phyloP scores from a whole-genome alignment of 2,329 filamentous ascomycete species.

The Lasiodiplodia citricola region DNA sequence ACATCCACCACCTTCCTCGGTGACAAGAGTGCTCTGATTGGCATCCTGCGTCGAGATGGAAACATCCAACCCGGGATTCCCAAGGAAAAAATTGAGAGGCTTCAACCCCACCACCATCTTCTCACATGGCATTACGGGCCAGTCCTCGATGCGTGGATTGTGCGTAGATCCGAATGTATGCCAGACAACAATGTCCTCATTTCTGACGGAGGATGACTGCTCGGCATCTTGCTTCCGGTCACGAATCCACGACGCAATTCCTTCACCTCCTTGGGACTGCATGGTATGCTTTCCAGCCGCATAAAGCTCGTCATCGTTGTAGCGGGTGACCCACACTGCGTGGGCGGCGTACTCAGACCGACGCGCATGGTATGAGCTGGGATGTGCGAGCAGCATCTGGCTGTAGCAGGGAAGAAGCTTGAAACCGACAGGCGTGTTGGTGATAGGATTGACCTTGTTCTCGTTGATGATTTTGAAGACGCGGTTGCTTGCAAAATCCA shows the following conservation, averaged over 20 bases:
- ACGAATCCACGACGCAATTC: not conserved
- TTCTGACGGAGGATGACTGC: constrained; percentile 22
- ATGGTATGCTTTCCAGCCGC: constrained; percentile 35
- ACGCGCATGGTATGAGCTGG: constrained; percentile 32
- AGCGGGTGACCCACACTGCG: constrained; percentile 37
- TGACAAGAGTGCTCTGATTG: not conserved
- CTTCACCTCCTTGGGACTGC: constrained; percentile 30
- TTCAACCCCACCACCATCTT: constrained; percentile 23
- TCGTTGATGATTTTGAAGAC: constrained; percentile 58
- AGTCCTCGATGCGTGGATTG: constrained; percentile 39
- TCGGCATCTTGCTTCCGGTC: not conserved
- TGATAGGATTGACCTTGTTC: constrained; percentile 52
- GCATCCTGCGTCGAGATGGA: not conserved
- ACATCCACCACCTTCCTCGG: not conserved
- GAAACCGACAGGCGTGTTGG: constrained; percentile 56
- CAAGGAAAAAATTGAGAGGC: not conserved
- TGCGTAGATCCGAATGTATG: constrained; percentile 39
- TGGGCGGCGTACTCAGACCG: constrained; percentile 36
- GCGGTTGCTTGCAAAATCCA: constrained; percentile 37
- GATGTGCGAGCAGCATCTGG: constrained; percentile 36
- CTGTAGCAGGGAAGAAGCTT: constrained; percentile 50
- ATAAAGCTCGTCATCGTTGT: constrained; percentile 36
- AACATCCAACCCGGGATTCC: not conserved
- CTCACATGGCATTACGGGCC: constrained; percentile 40
- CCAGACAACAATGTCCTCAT: constrained; percentile 39